These are phyloP conservation scores for Sclerotinia subarctica DNA, from an alignment of 2,329 filamentous ascomycete genomes.

Conservation along the genomic window DNA sequence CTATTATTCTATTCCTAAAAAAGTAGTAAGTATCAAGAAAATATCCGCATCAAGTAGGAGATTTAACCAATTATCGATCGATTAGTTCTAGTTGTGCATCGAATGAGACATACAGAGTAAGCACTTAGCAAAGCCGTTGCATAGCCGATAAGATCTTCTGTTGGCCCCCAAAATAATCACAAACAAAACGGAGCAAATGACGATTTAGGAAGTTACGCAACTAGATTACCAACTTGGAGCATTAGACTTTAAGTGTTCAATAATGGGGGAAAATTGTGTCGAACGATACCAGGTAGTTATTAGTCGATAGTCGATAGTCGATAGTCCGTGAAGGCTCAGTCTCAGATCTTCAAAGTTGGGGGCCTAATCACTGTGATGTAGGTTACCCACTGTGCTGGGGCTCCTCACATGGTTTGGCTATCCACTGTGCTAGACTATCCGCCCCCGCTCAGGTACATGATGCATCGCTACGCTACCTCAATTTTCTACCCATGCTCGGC, in stretches of 20 bases:
- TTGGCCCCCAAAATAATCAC: neutral
- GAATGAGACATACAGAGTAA: neutral
- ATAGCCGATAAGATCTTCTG: neutral
- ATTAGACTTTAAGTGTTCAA: neutral
- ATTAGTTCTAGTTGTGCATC: neutral
- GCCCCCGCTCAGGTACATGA: neutral
- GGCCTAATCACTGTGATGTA: neutral
- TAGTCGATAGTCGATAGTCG: no score
- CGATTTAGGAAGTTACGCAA: conserved; percentile 3
- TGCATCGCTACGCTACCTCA: neutral
- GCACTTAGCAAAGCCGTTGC: neutral
- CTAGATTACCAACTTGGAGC: neutral
- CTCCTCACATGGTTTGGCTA: neutral
- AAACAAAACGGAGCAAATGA: neutral
- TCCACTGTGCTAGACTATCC: neutral
- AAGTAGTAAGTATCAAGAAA: neutral
- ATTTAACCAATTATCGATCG: neutral
- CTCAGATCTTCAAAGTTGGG: conserved; percentile 2
- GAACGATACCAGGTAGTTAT: neutral
- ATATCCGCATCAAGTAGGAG: neutral
- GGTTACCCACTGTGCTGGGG: neutral
- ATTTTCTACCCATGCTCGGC: neutral
- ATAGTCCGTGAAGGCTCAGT: neutral
- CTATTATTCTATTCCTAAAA: neutral
- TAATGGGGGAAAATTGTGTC: neutral